phyloP scores from a whole-genome alignment of 83 land plant species.

The Thuja plicata region DNA sequence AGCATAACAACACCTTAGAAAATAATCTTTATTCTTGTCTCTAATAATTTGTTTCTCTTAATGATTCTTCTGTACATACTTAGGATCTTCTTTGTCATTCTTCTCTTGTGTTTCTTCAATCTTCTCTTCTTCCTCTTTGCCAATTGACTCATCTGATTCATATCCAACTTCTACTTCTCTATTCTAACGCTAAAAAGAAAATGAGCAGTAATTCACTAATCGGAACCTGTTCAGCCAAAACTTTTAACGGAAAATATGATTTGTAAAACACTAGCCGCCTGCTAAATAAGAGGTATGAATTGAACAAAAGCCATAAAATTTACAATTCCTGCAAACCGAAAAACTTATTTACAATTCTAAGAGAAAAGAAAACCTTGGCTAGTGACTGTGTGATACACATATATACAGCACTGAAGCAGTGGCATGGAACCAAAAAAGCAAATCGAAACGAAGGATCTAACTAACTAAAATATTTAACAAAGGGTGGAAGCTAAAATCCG shows the following conservation, averaged over 20 bases:
- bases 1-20: too few relatives aligned
- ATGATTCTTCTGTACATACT: too few relatives aligned
- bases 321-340: neutral
- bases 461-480: neutral
- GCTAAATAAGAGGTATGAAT: neutral
- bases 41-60: too few relatives aligned
- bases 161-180: too few relatives aligned
- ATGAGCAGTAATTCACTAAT: neutral
- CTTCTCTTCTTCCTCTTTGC: too few relatives aligned
- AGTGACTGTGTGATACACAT: neutral
- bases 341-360: too few relatives aligned
- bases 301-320: too few relatives aligned
- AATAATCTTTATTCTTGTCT: too few relatives aligned
- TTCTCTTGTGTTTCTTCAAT: too few relatives aligned
- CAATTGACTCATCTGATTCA: too few relatives aligned
- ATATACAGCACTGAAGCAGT: conserved; percentile 1
- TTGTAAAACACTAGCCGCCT: neutral
- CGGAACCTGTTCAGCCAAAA: neutral
- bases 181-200: too few relatives aligned
- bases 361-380: neutral
- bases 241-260: neutral
- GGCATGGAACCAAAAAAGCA: neutral
- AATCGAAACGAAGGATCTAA: neutral
- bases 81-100: too few relatives aligned
- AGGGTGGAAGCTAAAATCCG: neutral